Conservation (phyloP, 2,329 filamentous ascomycete species). For the Penicillium sp. region DNA sequence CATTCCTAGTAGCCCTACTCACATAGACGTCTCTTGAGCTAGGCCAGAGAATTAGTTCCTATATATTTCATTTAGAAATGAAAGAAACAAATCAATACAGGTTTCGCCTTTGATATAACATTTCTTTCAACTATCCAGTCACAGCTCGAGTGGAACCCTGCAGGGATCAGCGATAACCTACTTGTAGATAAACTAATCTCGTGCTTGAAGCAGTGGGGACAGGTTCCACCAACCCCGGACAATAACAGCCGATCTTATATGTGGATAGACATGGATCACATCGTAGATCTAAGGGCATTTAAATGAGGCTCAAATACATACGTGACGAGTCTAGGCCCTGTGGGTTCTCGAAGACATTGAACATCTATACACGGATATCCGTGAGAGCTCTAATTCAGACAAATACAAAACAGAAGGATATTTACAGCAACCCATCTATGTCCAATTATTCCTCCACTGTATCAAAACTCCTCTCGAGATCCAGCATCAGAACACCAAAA, state of each 20-base stretch:
- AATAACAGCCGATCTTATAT: not conserved
- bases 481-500: not conserved
- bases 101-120: not conserved
- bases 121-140: not conserved
- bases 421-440: not conserved
- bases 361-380: not conserved
- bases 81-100: too few relatives aligned
- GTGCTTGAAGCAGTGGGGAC: not conserved
- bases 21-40: too few relatives aligned
- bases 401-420: constrained; percentile 4
- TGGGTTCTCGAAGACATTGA: not conserved
- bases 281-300: not conserved
- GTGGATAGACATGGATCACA: not conserved
- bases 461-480: not conserved
- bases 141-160: not conserved
- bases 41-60: too few relatives aligned
- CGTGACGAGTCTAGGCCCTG: not conserved
- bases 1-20: too few relatives aligned
- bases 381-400: not conserved
- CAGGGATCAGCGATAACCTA: not conserved
- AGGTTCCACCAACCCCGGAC: not conserved
- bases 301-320: not conserved
- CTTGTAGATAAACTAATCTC: not conserved
- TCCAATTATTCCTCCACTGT: not conserved
- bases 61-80: too few relatives aligned